These are phyloP conservation scores for Candida dubliniensis DNA, from an alignment of 1,139 yeast genomes.

Conservation along the genomic window DNA sequence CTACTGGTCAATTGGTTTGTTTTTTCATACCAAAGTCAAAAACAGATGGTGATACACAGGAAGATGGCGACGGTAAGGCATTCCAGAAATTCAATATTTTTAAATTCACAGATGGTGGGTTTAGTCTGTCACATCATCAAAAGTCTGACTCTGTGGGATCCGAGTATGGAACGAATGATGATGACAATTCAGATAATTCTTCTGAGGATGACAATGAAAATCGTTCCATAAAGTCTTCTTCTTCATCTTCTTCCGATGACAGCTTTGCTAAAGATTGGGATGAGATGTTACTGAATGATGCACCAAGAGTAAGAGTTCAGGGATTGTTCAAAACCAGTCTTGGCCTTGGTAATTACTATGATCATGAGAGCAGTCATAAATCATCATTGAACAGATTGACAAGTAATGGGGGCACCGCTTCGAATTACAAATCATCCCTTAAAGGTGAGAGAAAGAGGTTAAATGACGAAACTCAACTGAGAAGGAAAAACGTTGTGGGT, in stretches of 20 bases:
- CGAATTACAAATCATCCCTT: constrained; percentile 31
- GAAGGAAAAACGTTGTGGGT: constrained; percentile 53
- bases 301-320: constrained; percentile 46
- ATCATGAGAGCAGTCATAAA: constrained; percentile 19
- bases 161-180: constrained; percentile 15
- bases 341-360: constrained; percentile 38
- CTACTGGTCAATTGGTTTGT: constrained; percentile 75
- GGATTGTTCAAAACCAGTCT: constrained; percentile 43
- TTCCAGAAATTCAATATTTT: constrained; percentile 37
- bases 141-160: constrained; percentile 15
- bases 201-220: constrained; percentile 19
- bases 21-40: constrained; percentile 66
- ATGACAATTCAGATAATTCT: constrained; percentile 13
- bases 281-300: constrained; percentile 46
- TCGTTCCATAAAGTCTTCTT: constrained; percentile 2
- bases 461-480: constrained; percentile 17
- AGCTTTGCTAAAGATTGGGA: constrained; percentile 55
- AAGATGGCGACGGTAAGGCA: constrained; percentile 23
- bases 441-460: constrained; percentile 17
- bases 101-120: constrained; percentile 42
- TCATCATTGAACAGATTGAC: constrained; percentile 24
- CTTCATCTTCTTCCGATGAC: constrained; percentile 38
- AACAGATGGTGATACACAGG: constrained; percentile 15
- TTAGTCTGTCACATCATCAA: constrained; percentile 17
- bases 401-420: constrained; percentile 30